Conservation (phyloP, 2,329 filamentous ascomycete genomes). For the Moelleriella libera region DNA sequence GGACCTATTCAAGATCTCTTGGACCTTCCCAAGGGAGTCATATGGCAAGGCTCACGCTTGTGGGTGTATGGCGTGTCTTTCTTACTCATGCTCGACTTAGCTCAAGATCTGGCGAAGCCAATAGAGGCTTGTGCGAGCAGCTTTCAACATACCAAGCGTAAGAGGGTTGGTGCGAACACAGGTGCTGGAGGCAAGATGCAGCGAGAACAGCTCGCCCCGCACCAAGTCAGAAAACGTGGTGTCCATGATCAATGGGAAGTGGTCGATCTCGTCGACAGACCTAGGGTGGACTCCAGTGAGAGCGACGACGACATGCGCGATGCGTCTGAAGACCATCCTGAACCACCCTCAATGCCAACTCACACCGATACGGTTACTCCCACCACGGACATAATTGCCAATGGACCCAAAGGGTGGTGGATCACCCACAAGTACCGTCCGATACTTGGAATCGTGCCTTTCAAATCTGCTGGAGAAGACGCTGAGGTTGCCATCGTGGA, state of each 20-base stretch:
- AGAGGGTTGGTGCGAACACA: slow-evolving; percentile 30
- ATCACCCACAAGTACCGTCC: slow-evolving; percentile 86
- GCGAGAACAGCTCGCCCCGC: slow-evolving; percentile 27
- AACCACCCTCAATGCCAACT: slow-evolving; percentile 15
- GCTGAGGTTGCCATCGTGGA: slow-evolving; percentile 82
- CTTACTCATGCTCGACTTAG: slow-evolving; percentile 84
- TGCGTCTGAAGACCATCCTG: slow-evolving; percentile 17
- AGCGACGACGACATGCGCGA: slow-evolving; percentile 24
- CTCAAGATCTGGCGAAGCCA: slow-evolving; percentile 44
- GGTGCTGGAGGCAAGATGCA: slow-evolving; percentile 41
- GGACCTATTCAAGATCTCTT: slow-evolving; percentile 58
- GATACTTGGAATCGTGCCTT: slow-evolving; percentile 59
- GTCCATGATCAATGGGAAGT: slow-evolving; percentile 26
- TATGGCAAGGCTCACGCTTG: slow-evolving; percentile 68
- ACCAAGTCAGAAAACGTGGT: slow-evolving; percentile 24
- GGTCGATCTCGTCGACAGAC: slow-evolving; percentile 23
- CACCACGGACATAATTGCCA: slow-evolving; percentile 7
- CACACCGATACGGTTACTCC: slow-evolving; percentile 6
- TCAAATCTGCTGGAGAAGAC: slow-evolving; percentile 22
- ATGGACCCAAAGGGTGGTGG: slow-evolving; percentile 42
- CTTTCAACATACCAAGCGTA: slow-evolving; percentile 33
- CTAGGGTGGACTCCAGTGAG: slow-evolving; percentile 17
- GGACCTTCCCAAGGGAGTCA: slow-evolving; percentile 67
- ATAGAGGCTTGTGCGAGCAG: slow-evolving; percentile 16
- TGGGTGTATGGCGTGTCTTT: slow-evolving; percentile 84